Percentiles rank a stretch among this genome's conserved stretches.
Evolutionary conservation across 495 filamentous ascomycete species (phyloP).

Genomic region (Penicillium angulare): DNA sequence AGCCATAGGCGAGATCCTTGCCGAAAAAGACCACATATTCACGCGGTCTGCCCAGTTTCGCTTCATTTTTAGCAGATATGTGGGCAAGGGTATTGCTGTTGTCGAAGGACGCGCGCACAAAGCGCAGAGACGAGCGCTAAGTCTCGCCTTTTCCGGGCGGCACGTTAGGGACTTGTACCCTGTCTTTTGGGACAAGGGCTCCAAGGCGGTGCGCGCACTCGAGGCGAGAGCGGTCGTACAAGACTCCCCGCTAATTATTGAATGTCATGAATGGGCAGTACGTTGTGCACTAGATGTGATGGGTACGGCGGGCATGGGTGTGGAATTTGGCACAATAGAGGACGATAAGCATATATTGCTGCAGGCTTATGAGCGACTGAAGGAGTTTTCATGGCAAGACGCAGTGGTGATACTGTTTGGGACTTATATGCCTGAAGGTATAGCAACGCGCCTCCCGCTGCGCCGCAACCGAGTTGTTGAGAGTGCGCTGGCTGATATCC

Average conservation of each 20-base stretch:
- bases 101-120: too few relatives aligned
- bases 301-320: conserved; percentile 67
- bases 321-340: conserved; percentile 66
- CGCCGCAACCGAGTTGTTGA: too few relatives aligned
- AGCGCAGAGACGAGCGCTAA: conserved; percentile 60
- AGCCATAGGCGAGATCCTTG: too few relatives aligned
- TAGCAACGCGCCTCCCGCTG: too few relatives aligned
- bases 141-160: conserved; percentile 68
- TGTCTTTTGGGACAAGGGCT: conserved; percentile 62
- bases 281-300: conserved; percentile 77
- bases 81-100: too few relatives aligned
- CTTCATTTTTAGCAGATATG: too few relatives aligned
- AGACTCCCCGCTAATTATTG: background rate
- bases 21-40: too few relatives aligned
- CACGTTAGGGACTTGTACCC: conserved; percentile 73
- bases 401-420: background rate
- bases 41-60: too few relatives aligned
- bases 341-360: conserved; percentile 56
- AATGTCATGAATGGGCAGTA: conserved; percentile 37
- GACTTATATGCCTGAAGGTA: too few relatives aligned
- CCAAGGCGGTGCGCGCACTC: background rate
- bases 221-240: background rate
- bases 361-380: conserved; percentile 11
- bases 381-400: too few relatives aligned
- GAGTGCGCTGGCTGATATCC: too few relatives aligned